Evolutionary conservation across 306 rosid genomes (phyloP).

Genomic region (Abrus pulchellus): DNA sequence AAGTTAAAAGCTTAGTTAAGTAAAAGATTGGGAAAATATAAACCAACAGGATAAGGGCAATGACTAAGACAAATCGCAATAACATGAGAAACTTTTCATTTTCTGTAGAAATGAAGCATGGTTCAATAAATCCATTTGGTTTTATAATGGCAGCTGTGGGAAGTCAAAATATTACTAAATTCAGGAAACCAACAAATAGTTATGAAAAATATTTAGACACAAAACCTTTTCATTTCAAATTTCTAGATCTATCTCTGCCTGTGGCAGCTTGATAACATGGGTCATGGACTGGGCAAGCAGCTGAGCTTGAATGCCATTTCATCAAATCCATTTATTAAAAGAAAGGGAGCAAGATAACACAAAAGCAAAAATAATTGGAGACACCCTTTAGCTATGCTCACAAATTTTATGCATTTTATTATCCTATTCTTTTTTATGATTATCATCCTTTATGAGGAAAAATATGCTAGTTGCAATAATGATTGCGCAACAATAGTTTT

Average conservation of each 20-base stretch:
- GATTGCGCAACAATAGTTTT: constrained; percentile 27
- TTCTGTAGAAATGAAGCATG: not conserved
- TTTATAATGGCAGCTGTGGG: not conserved
- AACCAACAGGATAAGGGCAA: not conserved
- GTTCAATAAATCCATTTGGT: not conserved
- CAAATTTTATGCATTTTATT: constrained; percentile 38
- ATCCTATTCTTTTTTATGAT: not conserved
- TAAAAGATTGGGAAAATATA: not conserved
- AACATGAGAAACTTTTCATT: not conserved
- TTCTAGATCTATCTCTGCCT: not conserved
- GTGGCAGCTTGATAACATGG: not conserved
- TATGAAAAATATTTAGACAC: not conserved
- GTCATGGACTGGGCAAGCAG: not conserved
- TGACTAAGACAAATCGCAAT: not conserved
- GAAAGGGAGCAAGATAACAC: constrained; percentile 13
- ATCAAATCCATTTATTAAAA: constrained; percentile 7
- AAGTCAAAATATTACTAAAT: not conserved
- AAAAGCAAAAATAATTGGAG: not conserved
- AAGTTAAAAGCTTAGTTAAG: not conserved
- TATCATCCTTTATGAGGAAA: constrained; percentile 33
- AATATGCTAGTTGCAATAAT: constrained; percentile 27
- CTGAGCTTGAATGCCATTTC: constrained; percentile 20
- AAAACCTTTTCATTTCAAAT: not conserved
- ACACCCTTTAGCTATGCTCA: constrained; percentile 24
- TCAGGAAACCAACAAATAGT: not conserved